A percentile compares a stretch with the other conserved stretches of the same genome.
phyloP scores from a whole-genome alignment of 768 basidiomycete species.

The Calocybe indica region DNA sequence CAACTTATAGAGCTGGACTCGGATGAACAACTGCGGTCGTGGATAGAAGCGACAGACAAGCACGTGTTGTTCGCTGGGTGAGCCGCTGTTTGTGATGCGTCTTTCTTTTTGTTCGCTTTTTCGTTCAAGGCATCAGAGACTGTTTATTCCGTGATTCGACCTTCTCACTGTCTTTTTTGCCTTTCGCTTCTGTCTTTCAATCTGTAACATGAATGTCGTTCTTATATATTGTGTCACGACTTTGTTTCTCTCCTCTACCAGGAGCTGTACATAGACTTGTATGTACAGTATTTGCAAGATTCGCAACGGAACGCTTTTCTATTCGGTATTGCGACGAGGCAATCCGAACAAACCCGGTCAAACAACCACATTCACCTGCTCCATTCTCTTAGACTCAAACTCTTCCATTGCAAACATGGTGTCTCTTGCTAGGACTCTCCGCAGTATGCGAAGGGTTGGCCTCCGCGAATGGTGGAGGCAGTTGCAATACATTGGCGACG shows the following conservation, averaged over 20 bases:
- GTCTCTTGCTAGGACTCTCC: conserved; percentile 70
- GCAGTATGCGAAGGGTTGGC: conserved; percentile 70
- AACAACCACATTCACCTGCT: conserved; percentile 12
- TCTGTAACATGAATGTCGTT: not conserved
- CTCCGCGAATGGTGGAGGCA: conserved; percentile 86
- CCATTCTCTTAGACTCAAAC: not conserved
- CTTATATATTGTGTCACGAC: conserved; percentile 1
- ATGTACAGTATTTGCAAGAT: conserved; percentile 3
- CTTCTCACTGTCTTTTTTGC: conserved; percentile 9
- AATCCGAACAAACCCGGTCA: conserved; percentile 25
- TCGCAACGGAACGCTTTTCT: not conserved
- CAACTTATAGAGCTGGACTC: conserved; percentile 56
- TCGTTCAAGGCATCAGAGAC: conserved; percentile 5
- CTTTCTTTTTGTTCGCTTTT: not conserved
- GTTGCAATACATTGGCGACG: conserved; percentile 91
- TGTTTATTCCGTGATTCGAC: conserved; percentile 12
- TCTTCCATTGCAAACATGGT: conserved; percentile 39
- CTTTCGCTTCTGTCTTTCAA: not conserved
- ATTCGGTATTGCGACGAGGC: not conserved
- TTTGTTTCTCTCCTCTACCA: conserved; percentile 4
- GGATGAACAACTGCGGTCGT: conserved; percentile 60
- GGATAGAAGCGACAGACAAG: conserved; percentile 78
- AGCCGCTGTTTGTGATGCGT: conserved; percentile 6
- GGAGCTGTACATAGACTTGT: conserved; percentile 5
- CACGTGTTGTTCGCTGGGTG: conserved; percentile 79